A percentile compares a stretch with the other conserved stretches of the same genome.
Conservation (phyloP, 345 rosid genomes). For the Gossypioides kirkii region DNA sequence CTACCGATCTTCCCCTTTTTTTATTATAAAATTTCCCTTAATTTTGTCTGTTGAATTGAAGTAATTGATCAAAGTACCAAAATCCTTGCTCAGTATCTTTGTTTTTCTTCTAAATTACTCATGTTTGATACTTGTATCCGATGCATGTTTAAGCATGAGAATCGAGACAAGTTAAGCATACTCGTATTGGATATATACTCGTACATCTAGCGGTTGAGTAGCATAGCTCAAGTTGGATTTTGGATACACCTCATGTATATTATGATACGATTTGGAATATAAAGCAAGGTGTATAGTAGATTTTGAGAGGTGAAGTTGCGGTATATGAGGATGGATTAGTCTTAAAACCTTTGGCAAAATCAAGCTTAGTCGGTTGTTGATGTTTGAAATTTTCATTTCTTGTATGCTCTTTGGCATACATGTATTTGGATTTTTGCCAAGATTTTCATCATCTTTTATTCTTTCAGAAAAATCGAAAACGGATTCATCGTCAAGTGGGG, state of each 20-base stretch:
- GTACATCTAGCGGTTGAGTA: too few species aligned
- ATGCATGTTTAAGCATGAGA: too few species aligned
- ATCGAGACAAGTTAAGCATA: too few species aligned
- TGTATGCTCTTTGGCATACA: background rate
- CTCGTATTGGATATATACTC: too few species aligned
- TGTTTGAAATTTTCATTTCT: conserved; percentile 3
- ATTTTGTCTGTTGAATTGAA: background rate
- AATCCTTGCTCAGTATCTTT: background rate
- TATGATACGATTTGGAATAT: background rate
- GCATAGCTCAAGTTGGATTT: background rate
- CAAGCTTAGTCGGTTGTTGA: background rate
- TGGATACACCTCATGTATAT: background rate
- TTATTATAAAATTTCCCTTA: background rate
- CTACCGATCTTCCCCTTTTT: background rate
- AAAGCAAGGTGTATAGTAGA: background rate
- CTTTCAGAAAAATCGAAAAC: conserved; percentile 39
- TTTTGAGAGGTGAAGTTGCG: background rate
- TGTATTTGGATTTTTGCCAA: background rate
- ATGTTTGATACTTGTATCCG: too few species aligned
- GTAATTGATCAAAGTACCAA: background rate
- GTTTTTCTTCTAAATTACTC: too few species aligned
- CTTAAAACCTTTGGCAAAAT: background rate
- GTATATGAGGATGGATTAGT: background rate
- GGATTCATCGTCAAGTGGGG: conserved; percentile 28
- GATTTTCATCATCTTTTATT: conserved; percentile 11